These are phyloP conservation scores for Schwanniomyces vanrijiae DNA, from an alignment of 805 yeast genomes.

Conservation along the genomic window DNA sequence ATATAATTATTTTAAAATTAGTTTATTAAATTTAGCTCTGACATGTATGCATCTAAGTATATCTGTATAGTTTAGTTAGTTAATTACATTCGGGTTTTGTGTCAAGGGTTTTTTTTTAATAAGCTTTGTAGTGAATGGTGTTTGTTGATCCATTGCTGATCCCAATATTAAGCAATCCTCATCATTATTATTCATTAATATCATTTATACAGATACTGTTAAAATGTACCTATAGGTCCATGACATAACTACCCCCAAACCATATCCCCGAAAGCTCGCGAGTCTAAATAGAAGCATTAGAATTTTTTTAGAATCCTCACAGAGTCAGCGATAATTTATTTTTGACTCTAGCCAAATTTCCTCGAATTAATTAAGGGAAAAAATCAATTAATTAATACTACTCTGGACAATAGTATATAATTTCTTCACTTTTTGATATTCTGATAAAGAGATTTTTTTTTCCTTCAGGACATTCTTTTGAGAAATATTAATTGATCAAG, in stretches of 20 bases:
- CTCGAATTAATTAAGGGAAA: conserved; percentile 5
- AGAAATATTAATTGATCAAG: not conserved
- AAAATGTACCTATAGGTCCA: too few species aligned
- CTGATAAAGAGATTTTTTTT: conserved; percentile 2
- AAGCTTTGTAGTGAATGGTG: too few species aligned
- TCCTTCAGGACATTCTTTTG: not conserved
- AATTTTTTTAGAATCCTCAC: conserved; percentile 1
- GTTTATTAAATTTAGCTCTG: not conserved
- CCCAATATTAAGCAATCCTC: too few species aligned
- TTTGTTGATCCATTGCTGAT: too few species aligned
- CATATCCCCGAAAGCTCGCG: too few species aligned
- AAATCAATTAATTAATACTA: not conserved
- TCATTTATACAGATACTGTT: too few species aligned
- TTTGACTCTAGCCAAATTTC: conserved; percentile 4
- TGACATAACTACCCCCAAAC: too few species aligned
- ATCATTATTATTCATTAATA: too few species aligned
- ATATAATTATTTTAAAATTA: conserved; percentile 1
- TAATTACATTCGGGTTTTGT: conserved; percentile 1
- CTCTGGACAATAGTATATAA: not conserved
- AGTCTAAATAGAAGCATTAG: not conserved
- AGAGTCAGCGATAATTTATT: conserved; percentile 5
- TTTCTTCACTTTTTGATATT: conserved; percentile 1
- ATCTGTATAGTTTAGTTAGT: not conserved
- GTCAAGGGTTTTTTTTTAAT: too few species aligned
- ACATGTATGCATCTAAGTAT: not conserved